phyloP scores from a whole-genome alignment of 1,284 basidiomycete genomes.

The Neolentinus lepideus region DNA sequence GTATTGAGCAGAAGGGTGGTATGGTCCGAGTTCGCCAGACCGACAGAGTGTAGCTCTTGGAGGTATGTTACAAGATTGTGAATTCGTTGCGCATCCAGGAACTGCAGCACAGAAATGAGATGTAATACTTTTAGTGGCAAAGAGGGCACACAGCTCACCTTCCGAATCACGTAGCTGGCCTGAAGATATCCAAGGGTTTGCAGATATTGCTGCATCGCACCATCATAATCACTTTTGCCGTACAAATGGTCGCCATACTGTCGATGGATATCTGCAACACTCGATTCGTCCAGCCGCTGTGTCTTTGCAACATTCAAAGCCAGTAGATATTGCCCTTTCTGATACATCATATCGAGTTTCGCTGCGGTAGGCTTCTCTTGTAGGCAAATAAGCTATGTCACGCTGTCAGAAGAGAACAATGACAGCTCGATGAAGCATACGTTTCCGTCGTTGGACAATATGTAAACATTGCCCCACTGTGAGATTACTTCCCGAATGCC shows the following conservation, averaged over 20 bases:
- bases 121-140: background rate
- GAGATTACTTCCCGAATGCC: slow-evolving; percentile 78
- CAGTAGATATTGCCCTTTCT: slow-evolving; percentile 66
- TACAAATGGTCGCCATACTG: slow-evolving; percentile 94
- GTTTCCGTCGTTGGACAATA: slow-evolving; percentile 71
- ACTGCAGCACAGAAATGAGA: slow-evolving; percentile 45
- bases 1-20: slow-evolving; percentile 94
- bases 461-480: slow-evolving; percentile 73
- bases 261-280: slow-evolving; percentile 79
- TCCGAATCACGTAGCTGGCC: slow-evolving; percentile 95
- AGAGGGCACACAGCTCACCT: slow-evolving; percentile 48
- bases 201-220: slow-evolving; percentile 88
- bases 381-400: slow-evolving; percentile 55
- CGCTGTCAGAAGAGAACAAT: slow-evolving; percentile 1
- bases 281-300: slow-evolving; percentile 62
- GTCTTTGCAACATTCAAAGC: slow-evolving; percentile 77
- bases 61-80: slow-evolving; percentile 93
- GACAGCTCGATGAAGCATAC: slow-evolving; percentile 29
- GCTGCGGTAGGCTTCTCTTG: slow-evolving; percentile 74
- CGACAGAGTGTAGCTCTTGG: slow-evolving; percentile 87
- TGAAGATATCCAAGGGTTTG: slow-evolving; percentile 87
- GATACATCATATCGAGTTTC: slow-evolving; percentile 80
- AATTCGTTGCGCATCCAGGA: slow-evolving; percentile 94
- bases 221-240: slow-evolving; percentile 86
- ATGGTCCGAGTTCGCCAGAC: slow-evolving; percentile 93